phyloP scores from a whole-genome alignment of 768 basidiomycete genomes.

The Serendipita sp. region DNA sequence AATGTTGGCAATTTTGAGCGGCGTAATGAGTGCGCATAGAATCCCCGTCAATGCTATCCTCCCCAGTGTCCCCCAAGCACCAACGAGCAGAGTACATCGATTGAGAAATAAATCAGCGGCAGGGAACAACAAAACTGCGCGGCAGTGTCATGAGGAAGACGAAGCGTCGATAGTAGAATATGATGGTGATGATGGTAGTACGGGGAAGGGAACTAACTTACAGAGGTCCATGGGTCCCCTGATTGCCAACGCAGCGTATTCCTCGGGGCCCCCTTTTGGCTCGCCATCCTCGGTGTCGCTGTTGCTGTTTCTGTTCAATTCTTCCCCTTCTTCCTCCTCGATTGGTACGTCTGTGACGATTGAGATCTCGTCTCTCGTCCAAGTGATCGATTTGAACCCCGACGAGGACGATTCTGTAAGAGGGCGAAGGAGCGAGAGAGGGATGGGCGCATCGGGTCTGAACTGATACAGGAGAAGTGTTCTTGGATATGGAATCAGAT shows the following conservation, averaged over 20 bases:
- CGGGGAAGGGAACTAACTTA: constrained; percentile 18
- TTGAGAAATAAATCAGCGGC: too few species aligned
- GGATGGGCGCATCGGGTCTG: not conserved
- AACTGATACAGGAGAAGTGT: not conserved
- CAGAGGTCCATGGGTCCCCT: constrained; percentile 54
- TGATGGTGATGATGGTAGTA: too few species aligned
- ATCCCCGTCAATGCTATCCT: constrained; percentile 45
- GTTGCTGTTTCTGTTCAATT: constrained; percentile 17
- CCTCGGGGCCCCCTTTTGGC: not conserved
- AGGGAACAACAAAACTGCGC: too few species aligned
- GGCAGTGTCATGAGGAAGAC: too few species aligned
- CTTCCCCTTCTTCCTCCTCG: constrained; percentile 18
- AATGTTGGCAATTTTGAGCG: constrained; percentile 35
- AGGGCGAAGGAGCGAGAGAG: not conserved
- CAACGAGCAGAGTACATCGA: too few species aligned
- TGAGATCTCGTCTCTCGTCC: constrained; percentile 46
- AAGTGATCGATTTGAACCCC: constrained; percentile 43
- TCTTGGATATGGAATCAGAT: not conserved
- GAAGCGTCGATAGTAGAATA: too few species aligned
- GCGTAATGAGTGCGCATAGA: constrained; percentile 36
- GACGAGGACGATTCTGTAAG: too few species aligned
- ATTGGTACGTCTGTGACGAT: constrained; percentile 32
- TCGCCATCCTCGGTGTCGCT: constrained; percentile 31
- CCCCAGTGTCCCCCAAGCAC: too few species aligned
- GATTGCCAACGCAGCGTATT: constrained; percentile 25